Conservation (phyloP, 2,329 filamentous ascomycete species). For the Malbranchea cinnamomea region DNA sequence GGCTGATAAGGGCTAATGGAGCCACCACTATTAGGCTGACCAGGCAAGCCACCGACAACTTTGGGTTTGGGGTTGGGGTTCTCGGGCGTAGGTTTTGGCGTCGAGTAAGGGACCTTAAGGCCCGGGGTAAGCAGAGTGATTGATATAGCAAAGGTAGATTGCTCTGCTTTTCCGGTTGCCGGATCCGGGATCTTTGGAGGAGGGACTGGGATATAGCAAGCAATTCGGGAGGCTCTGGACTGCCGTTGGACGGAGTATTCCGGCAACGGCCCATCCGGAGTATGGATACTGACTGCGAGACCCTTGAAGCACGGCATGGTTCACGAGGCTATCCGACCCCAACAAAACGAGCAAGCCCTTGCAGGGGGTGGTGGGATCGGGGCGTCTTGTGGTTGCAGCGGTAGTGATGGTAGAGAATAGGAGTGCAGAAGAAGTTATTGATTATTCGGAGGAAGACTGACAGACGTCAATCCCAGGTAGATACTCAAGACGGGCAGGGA, state of each 20-base stretch:
- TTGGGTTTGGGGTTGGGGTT: constrained; percentile 72
- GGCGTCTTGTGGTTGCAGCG: no score
- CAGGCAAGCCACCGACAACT: constrained; percentile 58
- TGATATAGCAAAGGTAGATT: constrained; percentile 93
- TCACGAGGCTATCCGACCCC: not conserved
- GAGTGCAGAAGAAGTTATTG: no score
- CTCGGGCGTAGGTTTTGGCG: constrained; percentile 60
- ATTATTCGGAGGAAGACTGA: no score
- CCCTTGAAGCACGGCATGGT: constrained; percentile 95
- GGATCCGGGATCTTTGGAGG: constrained; percentile 62
- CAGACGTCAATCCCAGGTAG: no score
- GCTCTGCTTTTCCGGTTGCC: constrained; percentile 63
- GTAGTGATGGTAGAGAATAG: no score
- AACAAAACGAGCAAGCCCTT: not conserved
- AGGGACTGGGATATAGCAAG: constrained; percentile 91
- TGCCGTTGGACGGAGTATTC: constrained; percentile 94
- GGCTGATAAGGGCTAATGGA: constrained; percentile 74
- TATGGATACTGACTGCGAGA: constrained; percentile 94
- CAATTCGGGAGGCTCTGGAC: constrained; percentile 80
- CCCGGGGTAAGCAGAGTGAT: constrained; percentile 87
- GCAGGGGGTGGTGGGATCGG: not conserved
- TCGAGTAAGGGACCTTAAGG: constrained; percentile 81
- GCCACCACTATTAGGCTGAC: constrained; percentile 33
- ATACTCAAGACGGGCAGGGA: no score
- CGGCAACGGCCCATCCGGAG: constrained; percentile 60